phyloP scores from a whole-genome alignment of 345 rosid species.

The Excoecaria agallocha region DNA sequence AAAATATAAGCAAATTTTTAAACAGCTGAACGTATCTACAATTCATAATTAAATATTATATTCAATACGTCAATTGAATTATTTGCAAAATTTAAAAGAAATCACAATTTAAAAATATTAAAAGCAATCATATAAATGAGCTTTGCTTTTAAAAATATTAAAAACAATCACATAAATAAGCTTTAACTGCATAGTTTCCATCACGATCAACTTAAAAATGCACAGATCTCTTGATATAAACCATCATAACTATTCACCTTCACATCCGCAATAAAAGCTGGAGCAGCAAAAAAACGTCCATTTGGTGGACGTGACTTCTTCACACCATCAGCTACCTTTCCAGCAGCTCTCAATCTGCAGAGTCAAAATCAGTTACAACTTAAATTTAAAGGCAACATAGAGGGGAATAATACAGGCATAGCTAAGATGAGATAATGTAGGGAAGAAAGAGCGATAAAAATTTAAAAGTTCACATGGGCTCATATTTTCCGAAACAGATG shows the following conservation, averaged over 20 bases:
- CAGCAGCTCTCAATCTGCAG: constrained; percentile 28
- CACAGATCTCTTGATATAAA: neutral
- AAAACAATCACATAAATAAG: neutral
- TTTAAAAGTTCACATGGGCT: neutral
- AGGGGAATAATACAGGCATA: neutral
- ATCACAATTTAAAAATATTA: no score
- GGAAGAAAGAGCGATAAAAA: constrained; percentile 15
- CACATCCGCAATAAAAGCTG: constrained; percentile 98
- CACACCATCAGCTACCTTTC: constrained; percentile 25
- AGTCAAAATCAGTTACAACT: neutral
- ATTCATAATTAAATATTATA: no score
- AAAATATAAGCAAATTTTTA: no score
- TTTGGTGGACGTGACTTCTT: constrained; percentile 43
- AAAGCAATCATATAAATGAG: no score
- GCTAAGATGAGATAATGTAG: neutral
- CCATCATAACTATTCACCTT: constrained; percentile 48
- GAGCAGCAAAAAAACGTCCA: constrained; percentile 97
- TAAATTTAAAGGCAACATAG: neutral
- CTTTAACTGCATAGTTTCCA: neutral
- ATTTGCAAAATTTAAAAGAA: no score
- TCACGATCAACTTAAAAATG: neutral
- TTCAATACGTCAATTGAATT: no score
- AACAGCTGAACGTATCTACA: no score
- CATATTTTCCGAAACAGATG: neutral
- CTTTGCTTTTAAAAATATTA: no score